A percentile compares a stretch with the other conserved stretches of the same genome.
phyloP scores from a whole-genome alignment of 306 rosid genomes.

The Acmispon strigosus region DNA sequence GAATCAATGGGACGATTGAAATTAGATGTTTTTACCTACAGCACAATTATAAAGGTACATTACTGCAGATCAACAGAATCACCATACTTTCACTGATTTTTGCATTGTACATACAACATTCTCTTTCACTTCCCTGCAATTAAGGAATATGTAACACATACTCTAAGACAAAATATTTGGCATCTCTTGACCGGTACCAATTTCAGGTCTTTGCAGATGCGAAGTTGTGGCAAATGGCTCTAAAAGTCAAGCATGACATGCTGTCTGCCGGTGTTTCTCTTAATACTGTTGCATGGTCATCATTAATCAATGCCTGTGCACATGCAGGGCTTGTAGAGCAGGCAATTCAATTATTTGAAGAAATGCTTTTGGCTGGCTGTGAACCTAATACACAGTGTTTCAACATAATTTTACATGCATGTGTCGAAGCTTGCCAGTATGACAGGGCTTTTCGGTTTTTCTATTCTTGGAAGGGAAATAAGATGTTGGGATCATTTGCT shows the following conservation, averaged over 20 bases:
- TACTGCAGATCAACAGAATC: conserved; percentile 2
- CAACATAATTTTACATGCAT: conserved; percentile 85
- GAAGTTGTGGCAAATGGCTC: conserved; percentile 83
- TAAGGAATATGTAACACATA: not conserved
- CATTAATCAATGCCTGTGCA: conserved; percentile 90
- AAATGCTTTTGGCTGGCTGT: conserved; percentile 77
- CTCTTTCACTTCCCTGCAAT: not conserved
- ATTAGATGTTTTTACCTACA: conserved; percentile 92
- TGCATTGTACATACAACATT: not conserved
- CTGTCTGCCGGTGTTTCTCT: conserved; percentile 71
- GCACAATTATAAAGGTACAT: conserved; percentile 89
- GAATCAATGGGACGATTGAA: conserved; percentile 72
- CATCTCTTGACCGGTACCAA: conserved; percentile 24
- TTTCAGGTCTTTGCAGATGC: conserved; percentile 87
- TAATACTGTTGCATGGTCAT: conserved; percentile 82
- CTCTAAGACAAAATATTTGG: conserved; percentile 9
- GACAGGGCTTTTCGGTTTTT: conserved; percentile 92
- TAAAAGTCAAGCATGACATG: conserved; percentile 83
- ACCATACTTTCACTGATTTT: conserved; percentile 11
- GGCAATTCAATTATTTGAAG: conserved; percentile 81
- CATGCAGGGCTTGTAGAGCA: conserved; percentile 89
- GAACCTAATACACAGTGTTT: conserved; percentile 91
- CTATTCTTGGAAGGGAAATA: conserved; percentile 62
- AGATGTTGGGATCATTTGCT: conserved; percentile 30
- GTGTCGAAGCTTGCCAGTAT: conserved; percentile 89